A percentile compares a stretch with the other conserved stretches of the same genome.
These are phyloP conservation scores for Amoebophrya sp. DNA, from an alignment of 169 alveolate genomes.

Conservation along the genomic window DNA sequence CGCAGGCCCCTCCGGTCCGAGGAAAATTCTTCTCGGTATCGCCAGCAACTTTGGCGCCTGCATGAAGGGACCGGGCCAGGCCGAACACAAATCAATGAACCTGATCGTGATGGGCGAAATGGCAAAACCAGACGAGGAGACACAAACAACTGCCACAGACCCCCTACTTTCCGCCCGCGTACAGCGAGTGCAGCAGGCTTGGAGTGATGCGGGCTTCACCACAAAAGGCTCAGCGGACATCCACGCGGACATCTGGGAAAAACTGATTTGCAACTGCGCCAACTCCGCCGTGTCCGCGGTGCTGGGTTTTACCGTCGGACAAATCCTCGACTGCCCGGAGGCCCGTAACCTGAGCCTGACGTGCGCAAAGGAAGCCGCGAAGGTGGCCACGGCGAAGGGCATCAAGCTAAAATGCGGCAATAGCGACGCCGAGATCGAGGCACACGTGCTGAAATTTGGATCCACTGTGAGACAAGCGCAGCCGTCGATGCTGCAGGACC, in stretches of 20 bases:
- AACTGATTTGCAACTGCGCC: not conserved
- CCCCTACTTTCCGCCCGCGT: not conserved
- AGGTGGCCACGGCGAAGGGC: not conserved
- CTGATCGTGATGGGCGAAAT: not conserved
- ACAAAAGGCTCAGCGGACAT: not conserved
- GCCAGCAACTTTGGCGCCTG: not conserved
- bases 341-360: not conserved
- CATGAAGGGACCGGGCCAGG: not conserved
- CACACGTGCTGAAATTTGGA: not conserved
- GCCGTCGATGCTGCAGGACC: constrained; percentile 10
- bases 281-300: too few relatives aligned
- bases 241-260: not conserved
- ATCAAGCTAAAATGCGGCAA: not conserved
- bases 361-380: not conserved
- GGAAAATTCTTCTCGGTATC: not conserved
- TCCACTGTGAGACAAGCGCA: not conserved
- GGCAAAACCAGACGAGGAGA: too few relatives aligned
- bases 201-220: not conserved
- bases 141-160: too few relatives aligned
- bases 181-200: not conserved
- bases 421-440: not conserved
- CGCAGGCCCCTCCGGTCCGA: not conserved
- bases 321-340: not conserved
- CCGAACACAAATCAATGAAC: not conserved
- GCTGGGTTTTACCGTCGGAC: not conserved